Evolutionary conservation across 108 stramenopile genomes (phyloP), one percentile per base, ranked within the genome.

Genomic region (Fragilaria radians): DNA sequence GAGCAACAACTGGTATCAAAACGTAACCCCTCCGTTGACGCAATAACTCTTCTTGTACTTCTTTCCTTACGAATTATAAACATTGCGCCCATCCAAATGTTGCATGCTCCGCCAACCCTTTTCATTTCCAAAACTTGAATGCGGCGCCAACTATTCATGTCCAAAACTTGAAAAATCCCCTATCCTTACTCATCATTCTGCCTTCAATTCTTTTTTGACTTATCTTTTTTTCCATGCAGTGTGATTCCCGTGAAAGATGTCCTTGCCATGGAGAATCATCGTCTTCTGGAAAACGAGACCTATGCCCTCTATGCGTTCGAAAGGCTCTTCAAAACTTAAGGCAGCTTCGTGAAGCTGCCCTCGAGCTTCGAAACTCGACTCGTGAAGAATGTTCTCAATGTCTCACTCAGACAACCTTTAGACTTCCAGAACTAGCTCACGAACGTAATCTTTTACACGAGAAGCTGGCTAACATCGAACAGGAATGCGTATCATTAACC

Each of bases 401-500:
- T 27, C 52, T 79, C 14, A 17, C n/a, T 5, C 5, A 32, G 5
- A 22, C 46, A 5, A 5, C 26, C 42, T 28, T 57, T 19, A 57
- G 51, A 17, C 27, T 67, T 11, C 32, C 51, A 36, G 72, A 70
- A 32, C 50, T 70, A 4, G 60, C 60, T 34, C 49, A 51, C 5
- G 65, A 73, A 51, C 67, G 67, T 17, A 51, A 59, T 17, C 46
- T 32, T 5, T 47, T 77, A 32, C 59, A 67, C 52, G 71, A 69
- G 17, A 34, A 52, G 46, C 60, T 65, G 18, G 22, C 45, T 19
- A 26, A 28, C 7, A 36, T 72, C 17, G 52, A 59, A 17, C 32
- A 64, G 19, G 52, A 71, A 54, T 72, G 77, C 55, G 71, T 32
- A 14, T 57, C 59, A 14, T 47, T 59, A 59, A 68, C 68, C 24